Base-by-base conservation (phyloP, 1,284 basidiomycete genomes). In the Fereydounia khargensis region DNA sequence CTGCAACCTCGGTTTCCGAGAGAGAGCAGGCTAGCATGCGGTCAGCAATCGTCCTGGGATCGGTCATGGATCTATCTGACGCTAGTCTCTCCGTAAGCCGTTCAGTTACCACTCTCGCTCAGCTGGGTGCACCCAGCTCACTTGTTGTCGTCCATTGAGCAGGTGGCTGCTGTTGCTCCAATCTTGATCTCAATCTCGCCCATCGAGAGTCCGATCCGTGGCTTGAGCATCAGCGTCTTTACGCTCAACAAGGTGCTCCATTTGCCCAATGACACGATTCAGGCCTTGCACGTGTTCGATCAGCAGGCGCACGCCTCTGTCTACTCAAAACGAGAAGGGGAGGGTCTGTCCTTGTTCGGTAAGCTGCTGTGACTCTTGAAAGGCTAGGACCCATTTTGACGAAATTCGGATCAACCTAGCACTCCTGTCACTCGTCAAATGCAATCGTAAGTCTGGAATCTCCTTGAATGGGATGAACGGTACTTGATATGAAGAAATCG, bases 1-100 rank as follows among this genome's bases (percentile, higher is more conserved):
- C 28, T 44, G 41, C 33, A 20, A 24, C 9, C 13, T 19, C 22
- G 11, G 35, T n/a, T 4, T 42, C 18, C 25, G 27, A 20, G 2
- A 10, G 16, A 8, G 16, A 18, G 3, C 31, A 52, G 1, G 46
- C 48, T 2, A 41, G 42, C 14, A 35, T 23, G 9, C 20, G 52
- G 34, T 35, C 42, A 10, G 30, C 23, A 8, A 25, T 35, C 9
- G 44, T 60, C 13, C 33, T 55, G 8, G 57, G 55, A 17, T 47
- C 57, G 13, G 46, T 39, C 16, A 34, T 60, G 14, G 35, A 51
- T 21, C 50, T 36, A 4, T 31, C 57, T 4, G 55, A 47, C 23
- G 47, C 41, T 3, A 22, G 41, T 5, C 47, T 55, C 3, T 50
- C 57, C 9, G 57, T 60, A 44, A 35, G 57, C 35, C 16, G 33